Conservation (phyloP, 1,284 basidiomycete species). For the Kwoniella shivajii region DNA sequence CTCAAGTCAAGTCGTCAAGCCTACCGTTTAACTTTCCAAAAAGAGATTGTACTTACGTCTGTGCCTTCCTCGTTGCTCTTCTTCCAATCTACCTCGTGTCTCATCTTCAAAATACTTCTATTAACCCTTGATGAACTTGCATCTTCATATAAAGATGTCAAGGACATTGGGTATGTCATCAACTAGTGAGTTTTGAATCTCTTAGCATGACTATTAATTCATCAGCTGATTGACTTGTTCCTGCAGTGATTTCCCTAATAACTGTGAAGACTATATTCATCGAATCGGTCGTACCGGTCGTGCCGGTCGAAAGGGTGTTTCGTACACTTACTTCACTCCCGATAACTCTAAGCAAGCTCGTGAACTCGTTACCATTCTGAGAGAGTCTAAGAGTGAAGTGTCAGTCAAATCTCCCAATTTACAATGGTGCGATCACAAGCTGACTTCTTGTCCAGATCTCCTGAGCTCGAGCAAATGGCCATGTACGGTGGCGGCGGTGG, state of each 20-base stretch:
- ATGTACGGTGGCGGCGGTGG: constrained; percentile 71
- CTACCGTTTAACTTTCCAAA: not conserved
- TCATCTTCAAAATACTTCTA: constrained; percentile 15
- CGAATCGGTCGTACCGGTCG: constrained; percentile 63
- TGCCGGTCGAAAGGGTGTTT: constrained; percentile 63
- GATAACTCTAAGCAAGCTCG: constrained; percentile 93
- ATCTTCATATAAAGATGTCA: constrained; percentile 45
- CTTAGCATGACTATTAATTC: not conserved
- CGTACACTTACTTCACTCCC: constrained; percentile 94
- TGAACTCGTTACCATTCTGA: constrained; percentile 84
- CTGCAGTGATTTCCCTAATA: constrained; percentile 94
- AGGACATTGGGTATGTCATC: constrained; percentile 48
- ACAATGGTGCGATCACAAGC: not conserved
- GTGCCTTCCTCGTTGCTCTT: constrained; percentile 16
- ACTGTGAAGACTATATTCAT: constrained; percentile 59
- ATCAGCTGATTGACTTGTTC: constrained; percentile 24
- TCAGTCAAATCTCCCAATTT: constrained; percentile 1
- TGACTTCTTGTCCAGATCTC: constrained; percentile 57
- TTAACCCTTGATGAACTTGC: constrained; percentile 17
- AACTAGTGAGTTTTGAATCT: constrained; percentile 31
- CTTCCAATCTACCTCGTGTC: constrained; percentile 15
- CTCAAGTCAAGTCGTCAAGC: constrained; percentile 16
- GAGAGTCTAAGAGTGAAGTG: constrained; percentile 85
- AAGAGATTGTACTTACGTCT: constrained; percentile 18
- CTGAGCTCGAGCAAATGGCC: constrained; percentile 91